Evolutionary conservation across 139 green algal species (phyloP), one percentile per base, ranked within the genome.

Genomic region (Chlorella sp.): DNA sequence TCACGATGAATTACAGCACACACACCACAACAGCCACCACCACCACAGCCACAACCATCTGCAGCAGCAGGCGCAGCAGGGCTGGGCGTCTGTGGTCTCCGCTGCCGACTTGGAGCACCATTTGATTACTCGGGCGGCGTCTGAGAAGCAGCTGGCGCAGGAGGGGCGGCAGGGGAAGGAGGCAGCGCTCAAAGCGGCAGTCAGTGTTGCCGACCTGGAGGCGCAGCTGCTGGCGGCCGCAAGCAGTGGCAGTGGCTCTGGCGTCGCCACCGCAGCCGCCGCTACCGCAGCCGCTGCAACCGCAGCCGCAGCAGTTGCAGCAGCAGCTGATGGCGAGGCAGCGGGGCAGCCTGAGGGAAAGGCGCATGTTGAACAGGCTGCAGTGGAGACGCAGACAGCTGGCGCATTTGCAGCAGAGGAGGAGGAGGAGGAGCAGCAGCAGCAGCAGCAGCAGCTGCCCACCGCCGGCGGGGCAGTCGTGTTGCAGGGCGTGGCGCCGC

Each of bases 171-270:
- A 77, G 57, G 32, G 76, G 32, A 39, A 48, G 32, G 57, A 32
- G 0, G 32, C 37, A 2, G 61, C 30, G 81, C 57, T 88, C 39
- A 81, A 36, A 4, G 61, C 73, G 15, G 66, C 84, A 3, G 84
- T 88, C 37, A 88, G 84, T 22, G 40, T 81, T 18, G 40, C 84
- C 0, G 84, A 88, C 48, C 19, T 88, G 30, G 84, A 88, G 39
- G 84, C 84, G 39, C 66, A 66, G 84, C 84, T 88, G 37, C 39
- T 87, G 37, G 83, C 83, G 34, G 83, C 64, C 11, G 83, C 83
- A 9, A 64, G 36, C 32, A 37, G 83, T 0, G 21, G 34, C 60
- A 34, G 57, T 22, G 32, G n/a, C 19, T 57, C 21, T 34, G 53
- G 9, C 12, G 28, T 28, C 24, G 40, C 28, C 30, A 16, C 69